Evolutionary conservation across 2,329 filamentous ascomycete species (phyloP).

Genomic region (Scedosporium boydii): DNA sequence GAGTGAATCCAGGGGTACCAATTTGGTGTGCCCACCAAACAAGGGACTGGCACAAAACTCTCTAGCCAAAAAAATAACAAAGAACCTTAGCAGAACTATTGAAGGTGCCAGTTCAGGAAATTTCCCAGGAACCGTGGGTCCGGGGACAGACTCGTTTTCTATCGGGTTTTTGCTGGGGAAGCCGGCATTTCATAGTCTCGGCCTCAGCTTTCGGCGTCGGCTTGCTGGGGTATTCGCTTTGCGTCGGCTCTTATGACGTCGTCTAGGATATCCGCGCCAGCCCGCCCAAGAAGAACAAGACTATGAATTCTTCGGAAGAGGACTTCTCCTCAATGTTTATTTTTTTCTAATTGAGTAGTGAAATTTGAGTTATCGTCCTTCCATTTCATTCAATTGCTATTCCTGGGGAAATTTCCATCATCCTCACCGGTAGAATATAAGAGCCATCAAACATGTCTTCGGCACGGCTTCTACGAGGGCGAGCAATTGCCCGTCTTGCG

Average conservation of each 20-base stretch:
- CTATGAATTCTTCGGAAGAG: conserved; percentile 2
- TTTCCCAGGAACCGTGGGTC: neutral
- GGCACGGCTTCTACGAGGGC: conserved; percentile 19
- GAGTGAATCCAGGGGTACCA: neutral
- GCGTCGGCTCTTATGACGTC: conserved; percentile 24
- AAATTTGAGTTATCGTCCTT: neutral
- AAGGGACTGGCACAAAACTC: neutral
- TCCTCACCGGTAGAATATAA: too few species aligned
- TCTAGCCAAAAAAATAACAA: neutral
- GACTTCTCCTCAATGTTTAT: neutral
- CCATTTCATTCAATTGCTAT: neutral
- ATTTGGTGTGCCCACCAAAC: too few species aligned
- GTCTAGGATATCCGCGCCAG: conserved; percentile 9
- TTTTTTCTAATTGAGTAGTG: neutral
- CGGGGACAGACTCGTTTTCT: neutral
- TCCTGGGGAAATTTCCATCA: neutral
- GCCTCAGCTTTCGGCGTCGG: neutral
- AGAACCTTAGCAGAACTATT: neutral
- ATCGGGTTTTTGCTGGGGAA: neutral
- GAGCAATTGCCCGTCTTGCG: conserved; percentile 12
- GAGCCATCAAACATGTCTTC: neutral
- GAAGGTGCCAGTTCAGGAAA: neutral
- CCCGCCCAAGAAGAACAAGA: neutral
- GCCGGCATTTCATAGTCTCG: neutral
- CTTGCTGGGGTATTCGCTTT: conserved; percentile 7